Conservation (phyloP, 2,329 filamentous ascomycete species). For the Aspergillus pseudotamarii region DNA sequence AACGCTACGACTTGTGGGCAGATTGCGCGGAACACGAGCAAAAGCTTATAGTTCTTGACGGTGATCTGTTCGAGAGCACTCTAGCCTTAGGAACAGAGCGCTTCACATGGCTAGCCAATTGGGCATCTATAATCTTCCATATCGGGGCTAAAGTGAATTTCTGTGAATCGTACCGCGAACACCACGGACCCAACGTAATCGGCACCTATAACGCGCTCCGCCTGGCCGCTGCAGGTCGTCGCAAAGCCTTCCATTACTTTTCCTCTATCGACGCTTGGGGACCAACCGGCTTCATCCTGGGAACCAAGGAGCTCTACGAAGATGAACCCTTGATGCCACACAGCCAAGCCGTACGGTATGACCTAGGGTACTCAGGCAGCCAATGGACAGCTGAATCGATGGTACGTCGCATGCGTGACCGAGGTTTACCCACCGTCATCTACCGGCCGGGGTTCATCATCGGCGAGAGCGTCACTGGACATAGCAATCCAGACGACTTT, state of each 20-base stretch:
- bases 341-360: slow-evolving; percentile 43
- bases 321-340: slow-evolving; percentile 14
- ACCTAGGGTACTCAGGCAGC: slow-evolving; percentile 48
- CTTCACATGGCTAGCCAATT: slow-evolving; percentile 11
- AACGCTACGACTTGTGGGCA: slow-evolving; percentile 11
- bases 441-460: slow-evolving; percentile 78
- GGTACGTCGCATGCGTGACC: slow-evolving; percentile 69
- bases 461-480: slow-evolving; percentile 66
- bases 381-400: slow-evolving; percentile 53
- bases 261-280: slow-evolving; percentile 15
- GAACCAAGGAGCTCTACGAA: slow-evolving; percentile 9
- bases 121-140: slow-evolving; percentile 13
- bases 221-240: slow-evolving; percentile 7
- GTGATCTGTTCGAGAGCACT: slow-evolving; percentile 2
- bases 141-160: slow-evolving; percentile 14
- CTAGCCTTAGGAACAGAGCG: slow-evolving; percentile 7
- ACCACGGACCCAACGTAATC: slow-evolving; percentile 9
- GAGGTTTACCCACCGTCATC: slow-evolving; percentile 70
- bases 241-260: slow-evolving; percentile 13
- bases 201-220: slow-evolving; percentile 7
- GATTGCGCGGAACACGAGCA: background rate
- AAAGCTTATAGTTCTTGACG: slow-evolving; percentile 9
- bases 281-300: slow-evolving; percentile 11
- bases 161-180: slow-evolving; percentile 13
- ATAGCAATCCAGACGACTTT: slow-evolving; percentile 75